These are phyloP conservation scores for Margaritispora aquatica DNA, from an alignment of 495 filamentous ascomycete genomes.

Conservation along the genomic window DNA sequence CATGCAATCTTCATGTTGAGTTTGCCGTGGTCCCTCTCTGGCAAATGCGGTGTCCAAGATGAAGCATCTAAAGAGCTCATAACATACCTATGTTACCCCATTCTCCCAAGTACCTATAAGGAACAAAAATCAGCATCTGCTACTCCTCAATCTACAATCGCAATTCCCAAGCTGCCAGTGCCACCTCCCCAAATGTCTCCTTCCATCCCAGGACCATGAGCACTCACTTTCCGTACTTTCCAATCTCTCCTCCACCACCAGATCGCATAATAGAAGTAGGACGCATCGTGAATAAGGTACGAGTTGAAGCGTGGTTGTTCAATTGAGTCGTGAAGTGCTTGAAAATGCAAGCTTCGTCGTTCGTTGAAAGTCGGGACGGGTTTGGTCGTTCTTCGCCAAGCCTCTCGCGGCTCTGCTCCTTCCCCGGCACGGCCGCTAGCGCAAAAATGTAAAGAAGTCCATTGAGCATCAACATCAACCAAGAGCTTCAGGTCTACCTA, in stretches of 20 bases:
- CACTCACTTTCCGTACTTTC: constrained; percentile 69
- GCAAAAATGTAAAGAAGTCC: constrained; percentile 34
- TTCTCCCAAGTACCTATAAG: constrained; percentile 68
- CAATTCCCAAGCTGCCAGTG: constrained; percentile 15
- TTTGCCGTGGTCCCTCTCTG: not conserved
- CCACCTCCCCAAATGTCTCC: constrained; percentile 15
- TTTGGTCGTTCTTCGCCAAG: constrained; percentile 26
- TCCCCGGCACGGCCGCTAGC: constrained; percentile 24
- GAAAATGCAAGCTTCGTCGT: constrained; percentile 11
- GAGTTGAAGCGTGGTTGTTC: constrained; percentile 14
- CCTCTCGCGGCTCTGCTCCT: constrained; percentile 9
- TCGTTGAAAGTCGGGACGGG: constrained; percentile 12
- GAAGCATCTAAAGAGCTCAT: not conserved
- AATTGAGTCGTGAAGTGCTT: constrained; percentile 15
- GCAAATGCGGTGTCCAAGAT: not conserved
- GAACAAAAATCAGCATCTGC: constrained; percentile 26
- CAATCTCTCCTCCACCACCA: constrained; percentile 50
- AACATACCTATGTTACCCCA: constrained; percentile 84
- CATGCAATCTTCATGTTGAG: not conserved
- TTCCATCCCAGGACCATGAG: constrained; percentile 4
- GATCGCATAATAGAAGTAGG: constrained; percentile 40
- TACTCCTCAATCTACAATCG: constrained; percentile 12
- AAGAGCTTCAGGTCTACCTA: no score
- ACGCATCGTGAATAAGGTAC: constrained; percentile 51
- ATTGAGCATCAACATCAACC: constrained; percentile 27